Base-by-base conservation (phyloP, 1,284 basidiomycete species). In the Sanghuangporus weigelae region DNA sequence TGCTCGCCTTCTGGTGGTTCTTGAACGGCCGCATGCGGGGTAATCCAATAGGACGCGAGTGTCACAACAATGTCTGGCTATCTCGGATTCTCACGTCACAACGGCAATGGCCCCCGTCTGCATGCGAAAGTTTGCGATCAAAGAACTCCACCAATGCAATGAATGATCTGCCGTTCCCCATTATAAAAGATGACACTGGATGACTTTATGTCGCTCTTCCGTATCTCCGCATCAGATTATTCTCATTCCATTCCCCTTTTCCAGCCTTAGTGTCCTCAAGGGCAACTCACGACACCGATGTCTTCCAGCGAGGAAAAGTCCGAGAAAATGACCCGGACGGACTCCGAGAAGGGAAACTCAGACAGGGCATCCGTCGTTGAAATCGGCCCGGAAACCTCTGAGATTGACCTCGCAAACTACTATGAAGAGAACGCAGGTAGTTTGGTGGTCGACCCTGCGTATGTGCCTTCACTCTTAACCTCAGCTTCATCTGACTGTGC, bases 371-470 rank as follows among this genome's bases (percentile, higher is more conserved):
- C 63, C 23, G 23, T 60, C n/a, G 57, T n/a, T n/a, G n/a, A 60
- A 38, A 62, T 44, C 55, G 39, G 58, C n/a, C 19, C 19, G 11
- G 51, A 3, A 16, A 35, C 36, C 6, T 62, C 64, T 36, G 70
- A 74, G 49, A 66, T 77, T 44, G 78, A 86, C 69, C 71, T 85
- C 38, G 70, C 74, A 31, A 72, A 76, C 2, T 83, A 84, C 63
- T 82, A 87, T 57, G 84, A 85, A 67, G 74, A 77, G 48, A 75
- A 78, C 64, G 84, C 83, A 1, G 85, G 85, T n/a, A 78, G 85
- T 36, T 75, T 87, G 10, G 78, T 87, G 55, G 75, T 87, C 14
- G 85, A 87, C 71, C 85, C 86, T 2, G 73, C 77, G 86, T 86
- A 62, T 26, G 78, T 40, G 40, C 39, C 14, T 59, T 19, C 31